Conservation (phyloP, 1,139 yeast genomes). For the Yamadazyma membranifaciens region DNA sequence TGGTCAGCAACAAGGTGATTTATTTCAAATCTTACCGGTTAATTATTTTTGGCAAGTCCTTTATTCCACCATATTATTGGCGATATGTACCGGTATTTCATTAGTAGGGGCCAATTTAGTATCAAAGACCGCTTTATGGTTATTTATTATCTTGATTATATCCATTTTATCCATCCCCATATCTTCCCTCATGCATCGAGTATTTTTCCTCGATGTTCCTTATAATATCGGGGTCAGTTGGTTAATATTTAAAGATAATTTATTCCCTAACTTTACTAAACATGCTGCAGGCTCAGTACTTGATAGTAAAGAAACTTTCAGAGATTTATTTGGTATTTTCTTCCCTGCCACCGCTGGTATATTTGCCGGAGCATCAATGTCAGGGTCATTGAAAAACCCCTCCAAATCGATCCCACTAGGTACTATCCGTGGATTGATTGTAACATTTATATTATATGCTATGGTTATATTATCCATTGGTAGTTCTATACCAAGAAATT, state of each 20-base stretch:
- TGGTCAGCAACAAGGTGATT: slow-evolving; percentile 56
- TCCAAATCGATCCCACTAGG: slow-evolving; percentile 89
- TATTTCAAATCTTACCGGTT: slow-evolving; percentile 47
- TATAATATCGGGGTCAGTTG: slow-evolving; percentile 73
- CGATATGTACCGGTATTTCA: slow-evolving; percentile 74
- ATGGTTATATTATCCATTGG: slow-evolving; percentile 80
- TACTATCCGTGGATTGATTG: slow-evolving; percentile 73
- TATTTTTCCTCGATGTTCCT: slow-evolving; percentile 47
- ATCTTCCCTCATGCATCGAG: slow-evolving; percentile 63
- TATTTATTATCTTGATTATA: slow-evolving; percentile 65
- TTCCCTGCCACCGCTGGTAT: slow-evolving; percentile 99
- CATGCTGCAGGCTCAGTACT: slow-evolving; percentile 91
- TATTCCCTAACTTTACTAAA: slow-evolving; percentile 75
- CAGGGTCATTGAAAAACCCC: slow-evolving; percentile 87
- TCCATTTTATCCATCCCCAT: slow-evolving; percentile 84
- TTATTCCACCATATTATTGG: slow-evolving; percentile 66
- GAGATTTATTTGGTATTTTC: slow-evolving; percentile 86
- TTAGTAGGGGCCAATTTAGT: slow-evolving; percentile 81
- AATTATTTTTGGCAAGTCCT: slow-evolving; percentile 57
- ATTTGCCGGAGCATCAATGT: slow-evolving; percentile 98
- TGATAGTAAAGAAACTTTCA: slow-evolving; percentile 65
- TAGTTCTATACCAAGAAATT: slow-evolving; percentile 70
- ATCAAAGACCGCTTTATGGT: slow-evolving; percentile 75
- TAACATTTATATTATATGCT: slow-evolving; percentile 74
- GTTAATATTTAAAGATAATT: slow-evolving; percentile 60